Percentiles rank a stretch among this genome's conserved stretches.
phyloP scores from a whole-genome alignment of 169 alveolate genomes.

The Plasmodium knowlesi region DNA sequence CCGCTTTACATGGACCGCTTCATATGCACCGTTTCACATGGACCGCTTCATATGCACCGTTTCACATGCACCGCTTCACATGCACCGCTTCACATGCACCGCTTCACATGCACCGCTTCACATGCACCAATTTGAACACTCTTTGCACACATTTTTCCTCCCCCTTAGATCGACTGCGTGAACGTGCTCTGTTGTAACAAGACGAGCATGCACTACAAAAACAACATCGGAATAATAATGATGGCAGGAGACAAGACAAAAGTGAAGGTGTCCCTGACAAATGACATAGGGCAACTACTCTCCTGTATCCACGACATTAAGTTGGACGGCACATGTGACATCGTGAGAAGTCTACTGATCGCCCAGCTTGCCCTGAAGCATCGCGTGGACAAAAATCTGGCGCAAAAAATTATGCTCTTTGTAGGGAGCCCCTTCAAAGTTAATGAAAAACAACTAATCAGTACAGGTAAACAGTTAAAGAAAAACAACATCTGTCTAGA shows the following conservation, averaged over 20 bases:
- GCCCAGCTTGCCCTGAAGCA: conserved; percentile 98
- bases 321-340: conserved; percentile 91
- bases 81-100: background rate
- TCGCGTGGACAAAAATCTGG: conserved; percentile 94
- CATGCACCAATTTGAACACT: too few species aligned
- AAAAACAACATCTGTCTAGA: conserved; percentile 95
- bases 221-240: conserved; percentile 94
- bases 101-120: background rate
- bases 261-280: conserved; percentile 93
- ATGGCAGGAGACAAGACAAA: conserved; percentile 96
- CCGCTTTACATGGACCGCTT: background rate
- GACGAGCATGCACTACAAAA: conserved; percentile 92
- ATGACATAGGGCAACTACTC: conserved; percentile 91
- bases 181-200: conserved; percentile 89
- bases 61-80: background rate
- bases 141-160: too few species aligned
- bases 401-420: conserved; percentile 95
- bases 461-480: conserved; percentile 93
- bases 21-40: too few species aligned
- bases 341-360: conserved; percentile 91
- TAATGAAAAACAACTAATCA: conserved; percentile 50
- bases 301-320: conserved; percentile 87
- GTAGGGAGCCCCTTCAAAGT: conserved; percentile 95
- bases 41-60: too few species aligned
- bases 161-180: conserved; percentile 85